phyloP scores from a whole-genome alignment of 441 rosid species.

The Populus hybrid region DNA sequence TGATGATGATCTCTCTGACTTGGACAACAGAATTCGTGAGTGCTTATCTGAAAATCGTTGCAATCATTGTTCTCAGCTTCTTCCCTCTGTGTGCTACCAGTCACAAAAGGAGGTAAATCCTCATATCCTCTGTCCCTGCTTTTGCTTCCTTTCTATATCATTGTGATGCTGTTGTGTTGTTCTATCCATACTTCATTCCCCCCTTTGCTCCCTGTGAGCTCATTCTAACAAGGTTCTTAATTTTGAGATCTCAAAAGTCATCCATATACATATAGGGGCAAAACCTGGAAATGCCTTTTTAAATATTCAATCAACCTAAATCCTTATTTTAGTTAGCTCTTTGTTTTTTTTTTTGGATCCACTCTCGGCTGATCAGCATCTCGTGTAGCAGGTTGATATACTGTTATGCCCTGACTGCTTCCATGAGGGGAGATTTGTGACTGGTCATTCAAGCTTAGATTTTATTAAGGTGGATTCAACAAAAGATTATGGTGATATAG shows the following conservation, averaged over 20 bases:
- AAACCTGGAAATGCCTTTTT: constrained; percentile 2
- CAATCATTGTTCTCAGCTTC: constrained; percentile 67
- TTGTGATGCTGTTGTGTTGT: background rate
- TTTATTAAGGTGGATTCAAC: constrained; percentile 64
- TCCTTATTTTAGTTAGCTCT: constrained; percentile 6
- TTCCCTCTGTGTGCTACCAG: constrained; percentile 61
- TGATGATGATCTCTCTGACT: constrained; percentile 55
- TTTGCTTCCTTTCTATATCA: background rate
- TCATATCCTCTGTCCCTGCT: background rate
- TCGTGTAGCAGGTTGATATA: constrained; percentile 60
- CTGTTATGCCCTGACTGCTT: constrained; percentile 74
- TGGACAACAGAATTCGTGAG: constrained; percentile 84
- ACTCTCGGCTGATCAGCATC: constrained; percentile 17
- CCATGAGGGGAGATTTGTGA: constrained; percentile 77
- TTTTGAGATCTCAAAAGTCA: background rate
- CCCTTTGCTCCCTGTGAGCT: background rate
- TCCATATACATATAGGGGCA: background rate
- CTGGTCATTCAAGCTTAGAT: constrained; percentile 87
- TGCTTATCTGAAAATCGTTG: constrained; percentile 73
- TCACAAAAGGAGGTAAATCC: constrained; percentile 78
- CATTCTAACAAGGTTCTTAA: background rate
- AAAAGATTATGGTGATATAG: constrained; percentile 59
- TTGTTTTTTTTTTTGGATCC: background rate
- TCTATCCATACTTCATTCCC: background rate
- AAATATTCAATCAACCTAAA: background rate